Evolutionary conservation across 257 asterid genomes (phyloP), one percentile per base, ranked within the genome.

Genomic region (Haberlea rhodopensis): DNA sequence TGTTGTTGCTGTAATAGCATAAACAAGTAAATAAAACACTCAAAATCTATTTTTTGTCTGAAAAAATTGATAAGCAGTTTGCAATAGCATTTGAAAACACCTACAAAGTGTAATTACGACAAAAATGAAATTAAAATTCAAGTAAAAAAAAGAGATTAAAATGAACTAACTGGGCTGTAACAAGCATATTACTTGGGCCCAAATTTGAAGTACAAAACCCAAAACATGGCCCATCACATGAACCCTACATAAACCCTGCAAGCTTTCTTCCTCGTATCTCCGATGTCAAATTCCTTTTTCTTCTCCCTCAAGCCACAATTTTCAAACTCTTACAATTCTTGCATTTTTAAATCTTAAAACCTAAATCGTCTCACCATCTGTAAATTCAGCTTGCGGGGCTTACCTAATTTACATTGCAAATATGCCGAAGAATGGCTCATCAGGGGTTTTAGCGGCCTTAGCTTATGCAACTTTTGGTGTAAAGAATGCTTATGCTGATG

Each of bases 381-480:
- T 1, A 19, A 18, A 10, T 60, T 53, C 15, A 67, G 34, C 13
- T 8, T 20, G 19, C n/a, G 23, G 34, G 31, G n/a, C 8, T 57
- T 45, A 23, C 16, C 21, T 15, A 27, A 48, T 16, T 27, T 20
- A 34, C 22, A 31, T 28, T 2, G 3, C 15, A 15, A 65, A 69
- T 69, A 84, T 88, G 96, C 78, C 82, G 2, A 84, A 77, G 68
- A 71, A 59, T 31, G 80, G 71, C 65, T 87, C 81, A 48, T 76
- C 87, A 10, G 95, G 92, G 79, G 46, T 87, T 67, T 52, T 85
- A 57, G 88, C 95, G 43, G 84, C 91, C 72, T 22, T 85, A 22
- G 84, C 86, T 10, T 79, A 89, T 60, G 88, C 89, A 3, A 25
- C 82, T 40, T 67, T 84, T n/a, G 82, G 83, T 40, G 71, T 62